Base-by-base conservation (phyloP, 495 filamentous ascomycete genomes). In the Trichoderma gamsii region DNA sequence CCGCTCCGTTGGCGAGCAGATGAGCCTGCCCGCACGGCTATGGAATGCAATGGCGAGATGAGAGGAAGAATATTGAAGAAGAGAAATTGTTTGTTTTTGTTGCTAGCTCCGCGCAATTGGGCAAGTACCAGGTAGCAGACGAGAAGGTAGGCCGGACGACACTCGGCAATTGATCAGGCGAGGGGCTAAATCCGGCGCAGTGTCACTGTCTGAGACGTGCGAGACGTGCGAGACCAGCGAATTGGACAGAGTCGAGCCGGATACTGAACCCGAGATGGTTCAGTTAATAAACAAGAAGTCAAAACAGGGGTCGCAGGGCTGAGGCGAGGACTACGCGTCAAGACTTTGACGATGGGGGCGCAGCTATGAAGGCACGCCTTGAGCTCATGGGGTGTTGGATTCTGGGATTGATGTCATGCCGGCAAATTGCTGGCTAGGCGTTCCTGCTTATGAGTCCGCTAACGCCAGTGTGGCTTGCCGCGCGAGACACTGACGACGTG, bases 381-480 rank as follows among this genome's bases (percentile, higher is more conserved):
- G 21, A 56, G 56, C 56, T 61, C 56, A 13, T 29, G 23, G 23
- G 56, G 27, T 18, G 27, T 27, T 11, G 1, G 27, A 61, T 27
- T 61, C 3, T n/a, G n/a, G 44, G 4, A 21, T 61, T 61, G 56
- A 61, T 61, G 56, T 61, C 56, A 61, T 61, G n/a, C 44, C n/a
- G 1, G 25, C 4, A 11, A 46, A 21, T 52, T 21, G 18, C 18
- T 21, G 49, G 18, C 23, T 32, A 5, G 25, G 27, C 44, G 35
- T 21, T 23, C 2, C 51, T n/a, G 56, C 23, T 21, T 4, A 29
- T 29, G 1, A n/a, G 13, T 32, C 23, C 56, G n/a, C 52, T 21
- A 25, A 23, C 56, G 15, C 15, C 27, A 29, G 56, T 61, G 56
- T 61, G 56, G 56, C 56, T 61, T 61, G 56, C 27, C 56, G 25